Conservation (phyloP, 2,329 filamentous ascomycete genomes). For the Hyphodiscus sp. region DNA sequence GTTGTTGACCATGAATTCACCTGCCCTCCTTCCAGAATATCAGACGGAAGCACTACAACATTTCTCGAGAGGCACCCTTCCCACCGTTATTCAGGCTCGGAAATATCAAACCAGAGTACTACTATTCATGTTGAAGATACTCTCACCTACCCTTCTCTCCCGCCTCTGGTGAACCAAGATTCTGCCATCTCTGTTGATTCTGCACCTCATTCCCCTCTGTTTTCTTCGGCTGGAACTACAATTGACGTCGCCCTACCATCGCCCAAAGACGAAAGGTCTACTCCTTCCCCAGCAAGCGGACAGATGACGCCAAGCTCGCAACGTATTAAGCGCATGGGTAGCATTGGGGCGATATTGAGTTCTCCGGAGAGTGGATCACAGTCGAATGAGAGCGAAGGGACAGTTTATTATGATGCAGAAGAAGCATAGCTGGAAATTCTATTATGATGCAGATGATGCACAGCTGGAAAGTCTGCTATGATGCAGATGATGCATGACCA, state of each 20-base stretch:
- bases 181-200: no score
- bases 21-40: no score
- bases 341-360: conserved; percentile 22
- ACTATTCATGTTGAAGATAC: neutral
- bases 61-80: no score
- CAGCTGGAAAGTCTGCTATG: conserved; percentile 14
- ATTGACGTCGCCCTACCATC: conserved; percentile 5
- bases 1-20: conserved; percentile 6
- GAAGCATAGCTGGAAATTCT: conserved; percentile 12
- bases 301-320: conserved; percentile 15
- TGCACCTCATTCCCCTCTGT: no score
- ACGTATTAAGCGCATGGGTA: conserved; percentile 22
- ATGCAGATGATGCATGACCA: conserved; percentile 14
- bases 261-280: conserved; percentile 2
- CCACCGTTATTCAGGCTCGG: no score
- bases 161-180: neutral
- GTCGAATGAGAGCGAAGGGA: neutral
- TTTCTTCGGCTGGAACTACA: conserved; percentile 5
- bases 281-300: conserved; percentile 14
- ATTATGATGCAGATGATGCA: conserved; percentile 20
- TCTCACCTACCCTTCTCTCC: neutral
- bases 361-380: conserved; percentile 2
- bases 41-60: no score
- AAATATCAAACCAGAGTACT: neutral
- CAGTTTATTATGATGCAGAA: conserved; percentile 19